Evolutionary conservation across 2,329 filamentous ascomycete species (phyloP).

Genomic region (Didymella pinodella): DNA sequence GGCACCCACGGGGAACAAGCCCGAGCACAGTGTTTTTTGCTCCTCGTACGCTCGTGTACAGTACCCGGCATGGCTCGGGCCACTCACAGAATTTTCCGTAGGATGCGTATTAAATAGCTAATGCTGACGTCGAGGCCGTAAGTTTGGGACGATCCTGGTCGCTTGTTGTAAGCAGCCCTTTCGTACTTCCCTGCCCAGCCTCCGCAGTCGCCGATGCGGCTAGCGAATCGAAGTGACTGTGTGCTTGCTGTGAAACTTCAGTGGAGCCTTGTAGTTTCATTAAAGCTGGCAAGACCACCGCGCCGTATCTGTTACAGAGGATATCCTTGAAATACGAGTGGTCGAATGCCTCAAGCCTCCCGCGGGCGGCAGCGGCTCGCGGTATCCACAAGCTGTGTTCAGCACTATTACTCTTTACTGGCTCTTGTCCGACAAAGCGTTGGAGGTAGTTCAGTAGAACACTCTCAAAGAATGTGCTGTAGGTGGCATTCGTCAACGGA

Average conservation of each 20-base stretch:
- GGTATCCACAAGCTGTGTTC: conserved; percentile 3
- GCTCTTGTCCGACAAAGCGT: conserved; percentile 8
- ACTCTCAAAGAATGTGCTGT: conserved; percentile 5
- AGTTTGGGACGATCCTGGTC: background rate
- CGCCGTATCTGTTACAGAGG: conserved; percentile 3
- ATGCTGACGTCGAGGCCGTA: background rate
- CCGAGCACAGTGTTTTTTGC: background rate
- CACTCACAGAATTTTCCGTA: background rate
- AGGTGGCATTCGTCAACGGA: conserved; percentile 2
- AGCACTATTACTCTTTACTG: background rate
- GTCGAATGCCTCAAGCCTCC: conserved; percentile 9
- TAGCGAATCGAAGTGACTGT: background rate
- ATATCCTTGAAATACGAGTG: conserved; percentile 14
- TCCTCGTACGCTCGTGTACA: background rate
- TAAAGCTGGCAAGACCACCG: background rate
- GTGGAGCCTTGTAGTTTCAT: background rate
- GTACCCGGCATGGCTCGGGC: background rate
- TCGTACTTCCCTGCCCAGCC: background rate
- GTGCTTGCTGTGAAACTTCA: background rate
- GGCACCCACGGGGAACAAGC: background rate
- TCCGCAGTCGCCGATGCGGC: background rate
- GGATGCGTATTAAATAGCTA: background rate
- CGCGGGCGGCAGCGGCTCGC: conserved; percentile 3
- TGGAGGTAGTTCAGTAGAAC: conserved; percentile 11
- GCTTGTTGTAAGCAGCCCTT: background rate